phyloP scores from a whole-genome alignment of 179 eudicot species.

The Heliamphora pulchella region DNA sequence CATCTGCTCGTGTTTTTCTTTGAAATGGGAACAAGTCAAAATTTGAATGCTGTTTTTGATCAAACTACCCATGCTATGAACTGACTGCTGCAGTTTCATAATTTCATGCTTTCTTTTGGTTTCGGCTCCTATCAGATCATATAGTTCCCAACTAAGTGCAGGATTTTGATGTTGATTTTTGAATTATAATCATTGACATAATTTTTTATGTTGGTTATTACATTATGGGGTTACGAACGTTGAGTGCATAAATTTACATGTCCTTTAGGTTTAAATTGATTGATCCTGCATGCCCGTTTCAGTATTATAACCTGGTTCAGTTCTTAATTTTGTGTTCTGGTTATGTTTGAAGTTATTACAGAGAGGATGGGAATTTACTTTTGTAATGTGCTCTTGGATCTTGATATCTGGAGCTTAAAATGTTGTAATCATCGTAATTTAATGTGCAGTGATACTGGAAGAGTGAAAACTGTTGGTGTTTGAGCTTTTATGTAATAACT shows the following conservation, averaged over 20 bases:
- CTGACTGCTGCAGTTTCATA: not conserved
- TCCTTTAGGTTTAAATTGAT: not conserved
- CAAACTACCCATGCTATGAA: not conserved
- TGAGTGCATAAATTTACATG: not conserved
- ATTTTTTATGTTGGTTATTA: not conserved
- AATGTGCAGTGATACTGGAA: not conserved
- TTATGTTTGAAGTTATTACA: not conserved
- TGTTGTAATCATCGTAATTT: not conserved
- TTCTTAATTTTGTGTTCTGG: not conserved
- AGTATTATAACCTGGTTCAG: not conserved
- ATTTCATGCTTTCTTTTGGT: not conserved
- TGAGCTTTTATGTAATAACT: slow-evolving; percentile 8
- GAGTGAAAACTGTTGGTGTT: not conserved
- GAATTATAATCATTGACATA: not conserved
- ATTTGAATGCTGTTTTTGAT: not conserved
- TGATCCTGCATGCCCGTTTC: not conserved
- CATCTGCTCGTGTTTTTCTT: not conserved
- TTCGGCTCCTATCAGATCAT: not conserved
- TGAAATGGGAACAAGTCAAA: not conserved
- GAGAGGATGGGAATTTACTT: not conserved
- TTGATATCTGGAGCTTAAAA: not conserved
- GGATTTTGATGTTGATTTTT: not conserved
- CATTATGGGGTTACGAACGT: not conserved
- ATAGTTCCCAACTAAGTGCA: not conserved
- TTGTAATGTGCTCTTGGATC: not conserved